A percentile compares a stretch with the other conserved stretches of the same genome.
phyloP scores from a whole-genome alignment of 345 rosid genomes.

The Lumnitzera littorea region DNA sequence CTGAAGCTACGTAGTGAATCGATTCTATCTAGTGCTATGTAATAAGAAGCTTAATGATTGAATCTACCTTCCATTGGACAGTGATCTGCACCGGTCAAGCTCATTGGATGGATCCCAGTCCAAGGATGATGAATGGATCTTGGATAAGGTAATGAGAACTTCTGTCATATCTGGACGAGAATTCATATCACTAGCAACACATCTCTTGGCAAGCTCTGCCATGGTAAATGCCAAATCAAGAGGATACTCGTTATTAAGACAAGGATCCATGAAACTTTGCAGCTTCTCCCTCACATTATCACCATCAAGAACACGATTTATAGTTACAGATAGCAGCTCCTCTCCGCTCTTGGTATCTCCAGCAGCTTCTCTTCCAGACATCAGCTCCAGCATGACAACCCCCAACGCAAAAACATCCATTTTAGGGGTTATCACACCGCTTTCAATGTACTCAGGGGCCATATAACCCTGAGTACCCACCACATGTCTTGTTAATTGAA shows the following conservation, averaged over 20 bases:
- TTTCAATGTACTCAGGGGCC: slow-evolving; percentile 87
- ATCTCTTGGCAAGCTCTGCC: slow-evolving; percentile 64
- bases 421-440: slow-evolving; percentile 78
- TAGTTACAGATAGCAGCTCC: slow-evolving; percentile 39
- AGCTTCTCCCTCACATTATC: slow-evolving; percentile 66
- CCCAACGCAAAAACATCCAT: slow-evolving; percentile 84
- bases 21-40: too few species aligned
- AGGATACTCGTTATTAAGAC: slow-evolving; percentile 54
- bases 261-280: slow-evolving; percentile 50
- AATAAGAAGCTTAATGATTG: background rate
- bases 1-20: too few species aligned
- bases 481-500: slow-evolving; percentile 73
- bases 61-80: slow-evolving; percentile 22
- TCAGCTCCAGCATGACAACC: slow-evolving; percentile 71
- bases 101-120: slow-evolving; percentile 93
- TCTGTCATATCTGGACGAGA: slow-evolving; percentile 52
- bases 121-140: slow-evolving; percentile 59
- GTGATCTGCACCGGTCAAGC: slow-evolving; percentile 36
- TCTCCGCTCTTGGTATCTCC: slow-evolving; percentile 27
- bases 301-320: slow-evolving; percentile 55
- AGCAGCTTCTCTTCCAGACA: slow-evolving; percentile 70
- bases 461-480: slow-evolving; percentile 80
- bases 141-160: slow-evolving; percentile 45
- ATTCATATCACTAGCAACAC: slow-evolving; percentile 55
- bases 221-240: slow-evolving; percentile 71